Base-by-base conservation (phyloP, 1,139 yeast genomes). In the Debaryomyces sp. region DNA sequence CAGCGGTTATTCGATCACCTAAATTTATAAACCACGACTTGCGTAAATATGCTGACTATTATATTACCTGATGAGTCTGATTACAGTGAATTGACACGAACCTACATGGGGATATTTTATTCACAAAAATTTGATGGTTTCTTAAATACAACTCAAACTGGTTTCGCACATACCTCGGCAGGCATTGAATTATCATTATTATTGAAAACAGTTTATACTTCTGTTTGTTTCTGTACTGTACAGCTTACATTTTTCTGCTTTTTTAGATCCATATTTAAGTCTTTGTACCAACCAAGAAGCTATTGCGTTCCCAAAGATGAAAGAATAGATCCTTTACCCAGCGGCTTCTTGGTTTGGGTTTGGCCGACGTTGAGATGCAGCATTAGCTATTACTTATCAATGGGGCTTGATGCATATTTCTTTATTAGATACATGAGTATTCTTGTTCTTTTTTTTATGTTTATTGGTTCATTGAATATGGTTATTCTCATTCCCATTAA, bases 331-430 rank as follows among this genome's bases (percentile, higher is more conserved):
- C 72, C 71, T 2, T 54, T 73, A 17, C 71, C 75, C 5, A 63
- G 66, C 32, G 78, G 78, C 0, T 64, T 78, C 23, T 67, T 81
- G 30, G 68, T 70, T 5, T 83, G 87, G 87, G 55, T 81, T 0
- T 36, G 60, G 3, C 81, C 82, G 0, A 70, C 79, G 0, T 46
- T 79, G 41, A 56, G 59, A 17, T 60, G 66, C 24, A 71, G 75
- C 9, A 70, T 78, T 15, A 71, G 72, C 17, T 67, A 72, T 39
- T 84, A 79, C 57, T 57, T 75, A 37, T 59, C 71, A 3, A 62
- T 73, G 56, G 91, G 91, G 0, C 60, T 85, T n/a, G 92, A 87
- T 62, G 79, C 87, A 0, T 85, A 83, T 58, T 80, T 83, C 55
- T 82, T 85, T 54, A 56, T 85, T 3, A 62, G 91, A 47, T 85